Evolutionary conservation across 495 filamentous ascomycete genomes (phyloP).

Genomic region (Hypoxylon intermedium): DNA sequence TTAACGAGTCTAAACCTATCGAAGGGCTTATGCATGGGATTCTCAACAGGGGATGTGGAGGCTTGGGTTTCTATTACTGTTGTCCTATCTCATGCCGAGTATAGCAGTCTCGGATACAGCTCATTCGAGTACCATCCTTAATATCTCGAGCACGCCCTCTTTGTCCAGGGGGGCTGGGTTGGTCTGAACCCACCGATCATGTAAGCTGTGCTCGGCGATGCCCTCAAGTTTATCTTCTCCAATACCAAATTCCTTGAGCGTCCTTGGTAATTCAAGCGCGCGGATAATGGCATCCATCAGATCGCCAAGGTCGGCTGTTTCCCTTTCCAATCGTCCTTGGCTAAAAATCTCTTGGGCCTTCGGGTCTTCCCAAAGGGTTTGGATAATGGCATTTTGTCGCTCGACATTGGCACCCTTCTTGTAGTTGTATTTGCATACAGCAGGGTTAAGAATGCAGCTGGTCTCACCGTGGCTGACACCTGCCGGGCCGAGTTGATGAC

Average conservation of each 20-base stretch:
- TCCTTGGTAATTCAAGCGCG: conserved; percentile 62
- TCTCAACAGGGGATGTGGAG: conserved; percentile 19
- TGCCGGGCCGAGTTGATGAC: conserved; percentile 67
- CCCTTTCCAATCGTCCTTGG: conserved; percentile 44
- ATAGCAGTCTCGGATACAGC: conserved; percentile 10
- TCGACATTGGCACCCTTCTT: conserved; percentile 53
- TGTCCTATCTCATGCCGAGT: conserved; percentile 7
- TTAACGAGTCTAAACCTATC: conserved; percentile 6
- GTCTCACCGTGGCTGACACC: conserved; percentile 71
- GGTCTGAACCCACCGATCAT: conserved; percentile 53
- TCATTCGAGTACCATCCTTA: conserved; percentile 41
- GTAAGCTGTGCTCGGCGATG: conserved; percentile 60
- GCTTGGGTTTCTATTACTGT: conserved; percentile 6
- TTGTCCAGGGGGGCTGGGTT: conserved; percentile 36
- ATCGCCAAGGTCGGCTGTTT: conserved; percentile 59
- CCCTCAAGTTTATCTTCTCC: conserved; percentile 58
- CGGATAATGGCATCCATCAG: conserved; percentile 62
- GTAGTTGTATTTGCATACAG: conserved; percentile 66
- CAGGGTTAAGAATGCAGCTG: conserved; percentile 66
- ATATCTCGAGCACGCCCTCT: conserved; percentile 31
- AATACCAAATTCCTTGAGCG: conserved; percentile 62
- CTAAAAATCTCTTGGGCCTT: conserved; percentile 51
- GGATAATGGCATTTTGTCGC: conserved; percentile 53
- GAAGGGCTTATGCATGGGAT: conserved; percentile 4
- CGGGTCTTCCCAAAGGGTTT: conserved; percentile 53